Evolutionary conservation across 495 filamentous ascomycete species (phyloP), one percentile per base, ranked within the genome.

Genomic region (Lasiosphaeria miniovina): DNA sequence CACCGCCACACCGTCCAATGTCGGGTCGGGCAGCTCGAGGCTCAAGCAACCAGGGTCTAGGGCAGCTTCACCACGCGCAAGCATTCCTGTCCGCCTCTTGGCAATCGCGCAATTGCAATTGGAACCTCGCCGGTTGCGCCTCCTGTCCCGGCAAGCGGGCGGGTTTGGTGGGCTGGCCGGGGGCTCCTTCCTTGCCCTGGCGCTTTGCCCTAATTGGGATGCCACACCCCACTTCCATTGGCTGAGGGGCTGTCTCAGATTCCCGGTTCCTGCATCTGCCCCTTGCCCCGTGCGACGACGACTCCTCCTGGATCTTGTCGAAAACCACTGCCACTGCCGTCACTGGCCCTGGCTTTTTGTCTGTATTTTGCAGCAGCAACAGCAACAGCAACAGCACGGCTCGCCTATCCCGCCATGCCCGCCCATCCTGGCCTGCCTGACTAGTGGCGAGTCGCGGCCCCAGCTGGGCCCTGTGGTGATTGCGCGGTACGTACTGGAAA

Each of bases 201-300:
- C 62, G 60, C 62, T 61, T 63, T 65, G 54, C 43, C 65, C 60
- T 54, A 36, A 68, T 63, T 48, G 15, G 61, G 49, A 38, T 50
- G 31, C 55, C 8, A 49, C 38, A 49, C 41, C n/a, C 45, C 34
- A 15, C 41, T 9, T 45, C 61, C 49, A 72, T 72, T 72, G 70
- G 70, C 57, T 59, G 56, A n/a, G 9, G 6, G 43, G 15, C 24
- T 61, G 70, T 70, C 65, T 73, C 71, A 68, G 67, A 41, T 64
- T 46, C 17, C 48, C 36, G n/a, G 68, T 73, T 70, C 68, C 71
- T 70, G 68, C 68, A 60, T 67, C 58, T 52, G 36, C 40, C 63
- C 66, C 68, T 63, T 58, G 50, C 56, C 67, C 57, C 61, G 54
- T 63, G 57, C 46, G 32, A 49, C 50, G 33, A 56, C 57, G 9